phyloP scores from a whole-genome alignment of 495 filamentous ascomycete species.

The Xylaria sp. region DNA sequence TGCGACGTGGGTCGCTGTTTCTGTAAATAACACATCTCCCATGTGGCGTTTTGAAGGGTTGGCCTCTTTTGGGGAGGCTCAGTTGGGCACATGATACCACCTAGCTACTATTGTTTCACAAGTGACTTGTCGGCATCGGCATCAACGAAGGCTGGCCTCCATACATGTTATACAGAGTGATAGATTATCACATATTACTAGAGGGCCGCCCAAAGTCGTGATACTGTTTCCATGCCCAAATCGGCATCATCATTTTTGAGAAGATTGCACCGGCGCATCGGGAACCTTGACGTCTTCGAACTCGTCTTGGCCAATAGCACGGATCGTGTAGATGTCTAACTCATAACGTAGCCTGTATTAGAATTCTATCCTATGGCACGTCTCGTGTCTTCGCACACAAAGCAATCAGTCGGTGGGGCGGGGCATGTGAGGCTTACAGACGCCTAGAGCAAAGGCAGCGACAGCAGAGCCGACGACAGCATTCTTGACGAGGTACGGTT shows the following conservation, averaged over 20 bases:
- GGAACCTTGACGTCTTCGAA: conserved; percentile 95
- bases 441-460: conserved; percentile 70
- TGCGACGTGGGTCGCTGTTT: conserved; percentile 15
- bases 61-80: conserved; percentile 14
- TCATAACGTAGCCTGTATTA: conserved; percentile 12
- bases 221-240: neutral
- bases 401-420: neutral
- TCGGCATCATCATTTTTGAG: conserved; percentile 46
- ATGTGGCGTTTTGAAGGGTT: conserved; percentile 33
- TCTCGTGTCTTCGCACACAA: conserved; percentile 1
- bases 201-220: neutral
- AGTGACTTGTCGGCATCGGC: neutral
- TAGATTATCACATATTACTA: conserved; percentile 2
- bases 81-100: conserved; percentile 37
- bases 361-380: conserved; percentile 11
- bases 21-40: conserved; percentile 34
- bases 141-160: neutral
- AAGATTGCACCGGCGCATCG: conserved; percentile 61
- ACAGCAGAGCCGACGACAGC: conserved; percentile 73
- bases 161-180: conserved; percentile 1
- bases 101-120: conserved; percentile 26
- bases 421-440: conserved; percentile 70
- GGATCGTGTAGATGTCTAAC: conserved; percentile 86
- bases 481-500: conserved; percentile 93
- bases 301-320: conserved; percentile 91